phyloP scores from a whole-genome alignment of 2,329 filamentous ascomycete genomes.

The Sporothrix humicola region DNA sequence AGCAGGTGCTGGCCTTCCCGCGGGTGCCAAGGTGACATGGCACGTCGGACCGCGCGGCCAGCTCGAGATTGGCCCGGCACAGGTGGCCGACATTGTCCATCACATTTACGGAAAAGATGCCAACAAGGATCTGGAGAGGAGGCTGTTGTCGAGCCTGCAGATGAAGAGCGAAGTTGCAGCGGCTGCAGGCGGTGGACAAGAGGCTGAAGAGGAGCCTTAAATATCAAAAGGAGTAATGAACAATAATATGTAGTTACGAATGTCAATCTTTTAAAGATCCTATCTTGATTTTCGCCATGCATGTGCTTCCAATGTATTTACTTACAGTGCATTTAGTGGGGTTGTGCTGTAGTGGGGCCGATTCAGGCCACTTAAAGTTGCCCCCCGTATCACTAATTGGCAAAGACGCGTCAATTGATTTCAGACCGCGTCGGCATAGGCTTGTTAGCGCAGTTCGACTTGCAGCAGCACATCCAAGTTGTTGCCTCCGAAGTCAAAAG shows the following conservation, averaged over 20 bases:
- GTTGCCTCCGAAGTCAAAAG: background rate
- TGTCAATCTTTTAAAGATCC: background rate
- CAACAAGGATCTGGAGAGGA: slow-evolving; percentile 60
- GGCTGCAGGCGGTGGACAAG: background rate
- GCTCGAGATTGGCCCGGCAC: slow-evolving; percentile 79
- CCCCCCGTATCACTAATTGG: slow-evolving; percentile 36
- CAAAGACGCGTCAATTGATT: slow-evolving; percentile 41
- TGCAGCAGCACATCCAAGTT: background rate
- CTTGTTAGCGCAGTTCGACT: background rate
- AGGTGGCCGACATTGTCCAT: slow-evolving; percentile 72
- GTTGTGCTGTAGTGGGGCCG: slow-evolving; percentile 17
- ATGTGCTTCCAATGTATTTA: no score
- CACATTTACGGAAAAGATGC: slow-evolving; percentile 61
- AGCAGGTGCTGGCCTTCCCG: background rate
- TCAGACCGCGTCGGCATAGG: slow-evolving; percentile 30
- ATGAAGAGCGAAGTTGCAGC: background rate
- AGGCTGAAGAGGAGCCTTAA: slow-evolving; percentile 9
- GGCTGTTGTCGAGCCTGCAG: slow-evolving; percentile 66
- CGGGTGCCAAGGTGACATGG: slow-evolving; percentile 68
- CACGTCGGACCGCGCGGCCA: slow-evolving; percentile 84
- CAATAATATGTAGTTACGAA: background rate
- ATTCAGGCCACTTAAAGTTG: slow-evolving; percentile 40
- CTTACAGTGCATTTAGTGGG: background rate
- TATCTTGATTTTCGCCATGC: background rate
- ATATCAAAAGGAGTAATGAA: background rate